Conservation (phyloP, 345 rosid genomes). For the Lagerstroemia speciosa region DNA sequence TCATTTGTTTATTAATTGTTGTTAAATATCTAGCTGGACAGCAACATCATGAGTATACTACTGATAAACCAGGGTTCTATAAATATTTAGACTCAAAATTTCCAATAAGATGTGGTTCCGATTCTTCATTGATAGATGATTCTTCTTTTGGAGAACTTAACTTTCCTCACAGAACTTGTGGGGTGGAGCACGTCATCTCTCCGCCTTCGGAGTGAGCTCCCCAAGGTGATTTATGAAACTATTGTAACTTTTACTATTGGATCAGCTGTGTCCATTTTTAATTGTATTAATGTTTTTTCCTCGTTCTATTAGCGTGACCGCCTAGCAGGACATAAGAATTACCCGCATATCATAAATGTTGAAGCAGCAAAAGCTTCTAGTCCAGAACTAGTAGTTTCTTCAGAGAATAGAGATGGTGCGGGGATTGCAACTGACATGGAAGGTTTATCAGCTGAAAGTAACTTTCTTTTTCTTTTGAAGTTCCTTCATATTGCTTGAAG, state of each 20-base stretch:
- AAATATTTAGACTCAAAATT: not conserved
- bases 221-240: conserved; percentile 37
- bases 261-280: not conserved
- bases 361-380: conserved; percentile 20
- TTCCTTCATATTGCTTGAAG: not conserved
- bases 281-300: conserved; percentile 8
- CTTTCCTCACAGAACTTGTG: conserved; percentile 47
- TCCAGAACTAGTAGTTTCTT: conserved; percentile 23
- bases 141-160: conserved; percentile 36
- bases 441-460: conserved; percentile 35
- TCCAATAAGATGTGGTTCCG: not conserved
- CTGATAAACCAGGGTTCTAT: not conserved
- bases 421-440: conserved; percentile 35
- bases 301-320: conserved; percentile 33
- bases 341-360: conserved; percentile 54
- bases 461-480: not conserved
- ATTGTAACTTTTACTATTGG: conserved; percentile 3
- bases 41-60: not conserved
- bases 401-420: conserved; percentile 17
- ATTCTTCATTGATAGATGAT: not conserved
- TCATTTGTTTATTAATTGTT: not conserved
- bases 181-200: conserved; percentile 97
- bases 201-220: conserved; percentile 51
- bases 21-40: not conserved
- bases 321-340: conserved; percentile 32